Conservation (phyloP, 1,284 basidiomycete genomes). For the Boletus smithii region DNA sequence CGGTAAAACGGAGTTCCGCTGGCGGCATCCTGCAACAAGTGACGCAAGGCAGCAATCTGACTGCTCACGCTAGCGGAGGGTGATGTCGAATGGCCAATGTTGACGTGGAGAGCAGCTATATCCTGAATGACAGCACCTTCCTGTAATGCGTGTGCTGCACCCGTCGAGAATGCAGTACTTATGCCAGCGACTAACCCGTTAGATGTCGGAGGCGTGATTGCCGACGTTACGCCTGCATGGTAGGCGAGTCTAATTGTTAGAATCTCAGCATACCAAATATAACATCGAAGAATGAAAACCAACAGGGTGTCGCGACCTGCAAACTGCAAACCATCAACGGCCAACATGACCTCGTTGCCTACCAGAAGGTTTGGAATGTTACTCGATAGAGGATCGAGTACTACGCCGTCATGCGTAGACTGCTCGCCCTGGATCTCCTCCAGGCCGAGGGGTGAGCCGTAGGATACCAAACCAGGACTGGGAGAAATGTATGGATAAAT, state of each 20-base stretch:
- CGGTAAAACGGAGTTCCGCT: conserved; percentile 52
- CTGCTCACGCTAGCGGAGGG: conserved; percentile 53
- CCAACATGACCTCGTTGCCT: conserved; percentile 57
- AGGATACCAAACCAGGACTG: conserved; percentile 59
- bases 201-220: conserved; percentile 60
- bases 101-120: conserved; percentile 69
- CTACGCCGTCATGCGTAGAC: conserved; percentile 66
- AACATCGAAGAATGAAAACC: conserved; percentile 26
- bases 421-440: conserved; percentile 59
- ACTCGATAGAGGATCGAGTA: conserved; percentile 47
- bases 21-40: conserved; percentile 50
- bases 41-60: conserved; percentile 63
- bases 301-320: conserved; percentile 67
- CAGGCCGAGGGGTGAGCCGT: conserved; percentile 57
- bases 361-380: conserved; percentile 44
- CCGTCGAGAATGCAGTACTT: conserved; percentile 62
- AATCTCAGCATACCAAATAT: conserved; percentile 10
- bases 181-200: conserved; percentile 63
- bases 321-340: conserved; percentile 73
- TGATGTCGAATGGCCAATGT: conserved; percentile 44
- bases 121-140: conserved; percentile 67
- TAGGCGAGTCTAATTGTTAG: conserved; percentile 53
- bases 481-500: background rate
- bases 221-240: conserved; percentile 60
- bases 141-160: conserved; percentile 60